phyloP scores from a whole-genome alignment of 495 filamentous ascomycete genomes.

The Xylaria scruposa region DNA sequence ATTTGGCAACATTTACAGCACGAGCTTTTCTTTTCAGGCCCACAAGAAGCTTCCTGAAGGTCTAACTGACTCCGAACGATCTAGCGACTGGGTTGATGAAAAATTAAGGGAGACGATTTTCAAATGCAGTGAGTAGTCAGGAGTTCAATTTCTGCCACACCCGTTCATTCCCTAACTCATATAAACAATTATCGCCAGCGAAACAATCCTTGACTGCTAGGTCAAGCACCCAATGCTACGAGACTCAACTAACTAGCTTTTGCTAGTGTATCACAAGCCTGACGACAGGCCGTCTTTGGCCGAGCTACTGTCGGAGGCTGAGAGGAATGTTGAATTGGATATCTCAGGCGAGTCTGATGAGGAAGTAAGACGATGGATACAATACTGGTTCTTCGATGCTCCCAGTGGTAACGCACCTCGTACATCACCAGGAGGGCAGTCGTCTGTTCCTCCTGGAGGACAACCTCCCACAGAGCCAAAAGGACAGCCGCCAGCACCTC shows the following conservation, averaged over 20 bases:
- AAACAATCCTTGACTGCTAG: background rate
- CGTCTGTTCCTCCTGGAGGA: background rate
- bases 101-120: conserved; percentile 30
- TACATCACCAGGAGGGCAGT: background rate
- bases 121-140: conserved; percentile 25
- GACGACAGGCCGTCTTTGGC: conserved; percentile 30
- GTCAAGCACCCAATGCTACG: background rate
- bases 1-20: background rate
- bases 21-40: background rate
- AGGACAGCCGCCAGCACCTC: background rate
- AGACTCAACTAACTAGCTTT: background rate
- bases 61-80: background rate
- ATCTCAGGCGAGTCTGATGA: conserved; percentile 19
- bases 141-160: background rate
- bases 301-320: conserved; percentile 22
- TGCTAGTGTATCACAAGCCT: conserved; percentile 34
- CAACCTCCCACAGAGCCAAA: background rate
- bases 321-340: background rate
- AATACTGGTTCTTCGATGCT: conserved; percentile 21
- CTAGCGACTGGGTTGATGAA: conserved; percentile 26
- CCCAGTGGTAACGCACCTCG: background rate
- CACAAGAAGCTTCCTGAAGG: background rate
- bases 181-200: background rate
- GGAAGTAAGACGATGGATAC: conserved; percentile 26
- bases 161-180: background rate